phyloP scores from a whole-genome alignment of 164 flowering plant species.

The Sedum album region DNA sequence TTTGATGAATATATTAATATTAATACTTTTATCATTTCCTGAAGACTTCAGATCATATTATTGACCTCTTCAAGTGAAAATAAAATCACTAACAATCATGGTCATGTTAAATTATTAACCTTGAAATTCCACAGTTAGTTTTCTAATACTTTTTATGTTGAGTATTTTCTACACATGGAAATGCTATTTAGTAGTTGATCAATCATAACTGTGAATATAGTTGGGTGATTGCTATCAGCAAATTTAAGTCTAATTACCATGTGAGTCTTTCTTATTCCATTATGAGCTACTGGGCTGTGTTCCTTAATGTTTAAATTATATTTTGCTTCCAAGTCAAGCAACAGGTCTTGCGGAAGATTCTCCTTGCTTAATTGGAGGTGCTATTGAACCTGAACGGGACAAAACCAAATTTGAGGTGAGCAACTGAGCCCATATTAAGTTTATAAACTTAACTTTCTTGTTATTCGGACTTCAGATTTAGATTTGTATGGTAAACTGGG shows the following conservation, averaged over 20 bases:
- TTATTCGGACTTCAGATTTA: no score
- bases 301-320: not conserved
- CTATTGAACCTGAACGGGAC: not conserved
- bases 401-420: not conserved
- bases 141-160: not conserved
- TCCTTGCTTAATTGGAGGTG: not conserved
- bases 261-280: not conserved
- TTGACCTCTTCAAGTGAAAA: not conserved
- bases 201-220: not conserved
- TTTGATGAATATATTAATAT: no score
- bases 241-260: not conserved
- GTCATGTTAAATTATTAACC: not conserved
- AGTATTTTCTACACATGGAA: not conserved
- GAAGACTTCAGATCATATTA: not conserved
- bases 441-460: not conserved
- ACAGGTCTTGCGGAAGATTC: not conserved
- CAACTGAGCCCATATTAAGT: no score
- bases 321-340: slow-evolving; percentile 5
- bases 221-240: not conserved
- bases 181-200: not conserved
- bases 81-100: not conserved
- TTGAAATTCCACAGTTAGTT: not conserved
- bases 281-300: no score
- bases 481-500: not conserved
- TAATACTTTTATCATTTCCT: not conserved